Percentiles rank a stretch among this genome's conserved stretches.
Evolutionary conservation across 2,329 filamentous ascomycete species (phyloP).

Genomic region (Pseudofabraea citricarpa): DNA sequence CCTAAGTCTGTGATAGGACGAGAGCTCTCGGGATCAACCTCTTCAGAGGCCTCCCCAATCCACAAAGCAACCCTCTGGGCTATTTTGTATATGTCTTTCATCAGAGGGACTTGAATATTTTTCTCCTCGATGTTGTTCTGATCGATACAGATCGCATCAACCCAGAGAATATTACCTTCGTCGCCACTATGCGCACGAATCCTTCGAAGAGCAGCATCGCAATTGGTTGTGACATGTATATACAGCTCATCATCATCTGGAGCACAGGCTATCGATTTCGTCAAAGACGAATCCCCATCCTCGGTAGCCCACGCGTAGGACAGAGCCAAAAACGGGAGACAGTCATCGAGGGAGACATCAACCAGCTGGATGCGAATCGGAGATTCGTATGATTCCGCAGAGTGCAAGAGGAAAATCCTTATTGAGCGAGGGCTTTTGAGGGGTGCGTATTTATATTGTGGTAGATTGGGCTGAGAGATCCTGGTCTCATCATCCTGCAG

Average conservation of each 20-base stretch:
- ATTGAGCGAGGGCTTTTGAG: slow-evolving; percentile 1
- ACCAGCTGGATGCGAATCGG: background rate
- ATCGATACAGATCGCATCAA: slow-evolving; percentile 15
- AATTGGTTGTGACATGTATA: background rate
- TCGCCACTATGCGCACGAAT: background rate
- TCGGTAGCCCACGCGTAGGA: slow-evolving; percentile 1
- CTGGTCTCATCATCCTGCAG: too few relatives aligned
- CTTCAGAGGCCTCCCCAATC: slow-evolving; percentile 9
- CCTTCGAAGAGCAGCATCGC: slow-evolving; percentile 3
- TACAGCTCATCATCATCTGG: background rate
- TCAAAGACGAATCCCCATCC: slow-evolving; percentile 1
- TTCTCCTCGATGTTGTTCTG: slow-evolving; percentile 18
- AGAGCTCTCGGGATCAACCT: too few relatives aligned
- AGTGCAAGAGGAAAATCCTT: background rate
- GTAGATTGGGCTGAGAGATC: too few relatives aligned
- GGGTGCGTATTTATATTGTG: slow-evolving; percentile 2
- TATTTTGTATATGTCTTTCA: slow-evolving; percentile 14
- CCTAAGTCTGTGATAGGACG: slow-evolving; percentile 4
- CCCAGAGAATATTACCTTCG: slow-evolving; percentile 3
- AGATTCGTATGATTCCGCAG: background rate
- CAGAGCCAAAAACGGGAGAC: background rate
- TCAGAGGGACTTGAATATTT: slow-evolving; percentile 15
- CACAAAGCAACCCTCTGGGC: slow-evolving; percentile 12
- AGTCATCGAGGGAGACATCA: background rate
- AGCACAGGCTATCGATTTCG: background rate